A percentile compares a stretch with the other conserved stretches of the same genome.
Conservation (phyloP, 2,329 filamentous ascomycete species). For the Cladosporium phlei region DNA sequence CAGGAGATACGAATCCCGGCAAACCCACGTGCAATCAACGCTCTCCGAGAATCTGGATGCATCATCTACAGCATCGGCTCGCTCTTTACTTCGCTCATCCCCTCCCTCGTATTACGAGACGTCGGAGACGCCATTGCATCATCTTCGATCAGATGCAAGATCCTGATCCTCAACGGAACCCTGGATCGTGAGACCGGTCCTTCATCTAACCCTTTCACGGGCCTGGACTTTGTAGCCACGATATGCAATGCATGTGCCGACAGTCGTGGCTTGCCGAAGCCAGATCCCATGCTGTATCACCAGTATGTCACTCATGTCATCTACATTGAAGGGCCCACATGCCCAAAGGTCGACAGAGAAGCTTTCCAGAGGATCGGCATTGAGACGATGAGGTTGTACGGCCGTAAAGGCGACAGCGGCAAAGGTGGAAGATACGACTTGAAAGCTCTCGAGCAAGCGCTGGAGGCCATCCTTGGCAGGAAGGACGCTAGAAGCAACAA, state of each 20-base stretch:
- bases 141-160: conserved; percentile 59
- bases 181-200: conserved; percentile 85
- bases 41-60: conserved; percentile 59
- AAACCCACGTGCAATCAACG: conserved; percentile 72
- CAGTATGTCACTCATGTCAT: conserved; percentile 80
- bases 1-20: conserved; percentile 84
- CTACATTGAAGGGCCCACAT: conserved; percentile 66
- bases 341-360: conserved; percentile 65
- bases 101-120: conserved; percentile 71
- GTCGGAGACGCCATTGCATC: conserved; percentile 59
- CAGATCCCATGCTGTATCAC: conserved; percentile 46
- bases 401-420: conserved; percentile 50
- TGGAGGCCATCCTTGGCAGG: conserved; percentile 71
- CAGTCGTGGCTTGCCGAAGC: conserved; percentile 47
- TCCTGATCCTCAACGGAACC: conserved; percentile 78
- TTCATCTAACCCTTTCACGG: conserved; percentile 58
- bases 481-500: conserved; percentile 47
- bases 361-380: conserved; percentile 65
- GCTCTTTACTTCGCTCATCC: conserved; percentile 83
- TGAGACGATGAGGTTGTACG: conserved; percentile 71
- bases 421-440: conserved; percentile 67
- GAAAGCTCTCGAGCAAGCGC: conserved; percentile 65
- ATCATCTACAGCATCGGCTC: conserved; percentile 93
- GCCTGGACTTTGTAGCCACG: conserved; percentile 75
- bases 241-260: conserved; percentile 70